Percentiles rank a stretch among this genome's conserved stretches.
These are phyloP conservation scores for Euphorbia celastroides DNA, from an alignment of 441 rosid species.

Conservation along the genomic window DNA sequence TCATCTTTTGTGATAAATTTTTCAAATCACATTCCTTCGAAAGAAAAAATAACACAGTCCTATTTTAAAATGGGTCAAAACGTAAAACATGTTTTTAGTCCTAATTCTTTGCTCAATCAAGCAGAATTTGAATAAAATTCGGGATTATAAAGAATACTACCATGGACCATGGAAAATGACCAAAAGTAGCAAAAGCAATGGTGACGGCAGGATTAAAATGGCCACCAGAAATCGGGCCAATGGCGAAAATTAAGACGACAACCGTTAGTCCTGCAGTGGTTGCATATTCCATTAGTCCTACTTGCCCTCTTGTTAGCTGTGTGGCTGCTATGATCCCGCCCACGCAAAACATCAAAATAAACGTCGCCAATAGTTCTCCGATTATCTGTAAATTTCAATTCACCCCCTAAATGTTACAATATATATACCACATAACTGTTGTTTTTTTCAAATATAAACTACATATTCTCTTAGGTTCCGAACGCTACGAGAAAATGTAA, in stretches of 20 bases:
- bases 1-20: no score
- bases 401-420: background rate
- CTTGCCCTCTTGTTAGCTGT: slow-evolving; percentile 42
- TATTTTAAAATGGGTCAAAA: no score
- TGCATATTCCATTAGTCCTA: slow-evolving; percentile 64
- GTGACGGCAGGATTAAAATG: slow-evolving; percentile 86
- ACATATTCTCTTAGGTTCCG: no score
- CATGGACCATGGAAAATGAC: slow-evolving; percentile 66
- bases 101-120: background rate
- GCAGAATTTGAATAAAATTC: background rate
- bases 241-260: slow-evolving; percentile 45
- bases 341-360: slow-evolving; percentile 60
- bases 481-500: no score
- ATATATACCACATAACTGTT: background rate
- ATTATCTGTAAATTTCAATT: slow-evolving; percentile 5
- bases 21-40: no score
- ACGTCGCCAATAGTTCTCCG: slow-evolving; percentile 72
- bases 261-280: slow-evolving; percentile 61
- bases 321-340: slow-evolving; percentile 63
- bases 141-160: slow-evolving; percentile 23
- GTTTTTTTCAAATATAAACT: no score
- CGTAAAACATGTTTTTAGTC: no score
- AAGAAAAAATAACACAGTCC: no score
- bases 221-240: slow-evolving; percentile 80
- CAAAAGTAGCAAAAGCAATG: slow-evolving; percentile 59